Evolutionary conservation across 2,329 filamentous ascomycete species (phyloP), one percentile per base, ranked within the genome.

Genomic region (Colletotrichum musae): DNA sequence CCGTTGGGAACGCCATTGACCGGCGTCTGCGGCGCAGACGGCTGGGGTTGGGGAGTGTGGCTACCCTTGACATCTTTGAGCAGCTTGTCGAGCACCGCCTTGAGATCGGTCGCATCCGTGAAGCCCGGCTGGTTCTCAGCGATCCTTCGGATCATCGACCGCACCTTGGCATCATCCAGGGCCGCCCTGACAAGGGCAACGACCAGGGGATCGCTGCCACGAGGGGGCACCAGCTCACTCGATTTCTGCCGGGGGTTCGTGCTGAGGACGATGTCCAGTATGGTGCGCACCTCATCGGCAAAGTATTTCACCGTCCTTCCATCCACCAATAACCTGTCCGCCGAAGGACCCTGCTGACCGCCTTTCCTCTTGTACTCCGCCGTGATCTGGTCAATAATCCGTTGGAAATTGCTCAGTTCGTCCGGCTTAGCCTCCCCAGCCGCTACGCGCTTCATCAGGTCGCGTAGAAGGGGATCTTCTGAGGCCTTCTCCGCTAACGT

Each of bases 391-490:
- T 94, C 92, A 71, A 96, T 96, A 50, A 96, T 93, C 57, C 86
- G 87, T 77, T 96, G 93, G 73, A 96, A 96, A 71, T 91, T 88
- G 54, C 89, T 89, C 13, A 96, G 81, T 77, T 96, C 92, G 15
- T 90, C 87, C 45, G 89, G 87, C 13, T 88, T 89, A 0, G 93
- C 71, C 73, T 91, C 87, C 1, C 93, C 93, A 32, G 91, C 90
- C 0, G 93, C 93, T 0, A 96, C 93, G 61, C 93, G 89, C 77
- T 94, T 94, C 93, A 96, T 96, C 0, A 96, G 83, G 43, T 92
- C 90, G 66, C 94, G 91, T 10, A 96, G 83, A 64, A 92, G 86
- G 0, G 90, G 87, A 76, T 96, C 92, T 28, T 88, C 89, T 0
- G 92, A 92, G 6, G 93, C 93, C 72, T 89, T 89, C 74, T 93